Evolutionary conservation across 768 basidiomycete species (phyloP).

Genomic region (Podaxis sp.): DNA sequence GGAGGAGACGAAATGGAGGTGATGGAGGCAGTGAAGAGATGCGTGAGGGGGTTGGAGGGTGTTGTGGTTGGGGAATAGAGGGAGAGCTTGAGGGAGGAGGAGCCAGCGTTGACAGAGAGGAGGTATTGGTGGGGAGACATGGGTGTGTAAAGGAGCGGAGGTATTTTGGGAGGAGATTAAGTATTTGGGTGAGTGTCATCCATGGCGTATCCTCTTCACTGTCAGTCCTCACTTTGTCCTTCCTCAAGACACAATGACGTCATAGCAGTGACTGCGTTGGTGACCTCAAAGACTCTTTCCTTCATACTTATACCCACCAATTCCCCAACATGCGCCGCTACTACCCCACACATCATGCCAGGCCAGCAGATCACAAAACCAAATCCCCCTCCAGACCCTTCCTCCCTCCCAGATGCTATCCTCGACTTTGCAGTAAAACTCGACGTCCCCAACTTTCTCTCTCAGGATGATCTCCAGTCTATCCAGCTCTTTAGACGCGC

Average conservation of each 20-base stretch:
- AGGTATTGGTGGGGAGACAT: slow-evolving; percentile 33
- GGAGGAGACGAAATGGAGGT: slow-evolving; percentile 58
- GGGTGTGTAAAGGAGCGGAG: slow-evolving; percentile 6
- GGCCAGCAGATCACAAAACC: slow-evolving; percentile 54
- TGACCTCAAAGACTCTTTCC: background rate
- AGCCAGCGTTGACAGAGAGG: slow-evolving; percentile 77
- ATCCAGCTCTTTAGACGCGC: slow-evolving; percentile 56
- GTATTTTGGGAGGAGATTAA: background rate
- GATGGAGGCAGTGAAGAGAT: slow-evolving; percentile 50
- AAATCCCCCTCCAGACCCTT: slow-evolving; percentile 70
- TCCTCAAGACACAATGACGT: background rate
- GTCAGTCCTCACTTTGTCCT: no score
- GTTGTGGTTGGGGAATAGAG: slow-evolving; percentile 44
- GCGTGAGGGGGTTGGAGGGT: slow-evolving; percentile 28
- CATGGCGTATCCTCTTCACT: no score
- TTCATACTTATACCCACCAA: background rate
- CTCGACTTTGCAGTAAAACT: slow-evolving; percentile 48
- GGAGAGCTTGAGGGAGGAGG: slow-evolving; percentile 83
- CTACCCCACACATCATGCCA: slow-evolving; percentile 43
- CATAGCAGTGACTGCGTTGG: background rate
- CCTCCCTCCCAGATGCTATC: slow-evolving; percentile 59
- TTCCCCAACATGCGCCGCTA: background rate
- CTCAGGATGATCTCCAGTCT: slow-evolving; percentile 47
- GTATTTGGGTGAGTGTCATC: no score
- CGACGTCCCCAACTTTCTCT: slow-evolving; percentile 44